Percentiles rank a stretch among this genome's conserved stretches.
These are phyloP conservation scores for Leccinum angustisporum DNA, from an alignment of 1,284 basidiomycete genomes.

Conservation along the genomic window DNA sequence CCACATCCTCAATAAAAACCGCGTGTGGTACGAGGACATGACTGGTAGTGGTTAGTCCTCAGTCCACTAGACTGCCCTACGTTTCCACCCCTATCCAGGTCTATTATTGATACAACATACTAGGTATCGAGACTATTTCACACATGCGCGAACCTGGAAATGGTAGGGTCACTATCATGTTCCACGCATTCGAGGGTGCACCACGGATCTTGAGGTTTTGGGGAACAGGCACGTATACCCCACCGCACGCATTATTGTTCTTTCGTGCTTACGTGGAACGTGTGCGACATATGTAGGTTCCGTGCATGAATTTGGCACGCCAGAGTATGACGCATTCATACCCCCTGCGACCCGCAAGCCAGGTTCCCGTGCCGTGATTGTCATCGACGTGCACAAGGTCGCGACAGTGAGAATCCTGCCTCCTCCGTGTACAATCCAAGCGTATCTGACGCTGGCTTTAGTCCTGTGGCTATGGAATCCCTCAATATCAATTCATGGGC, in stretches of 20 bases:
- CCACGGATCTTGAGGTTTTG: constrained; percentile 50
- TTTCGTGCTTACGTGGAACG: background rate
- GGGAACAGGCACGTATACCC: constrained; percentile 47
- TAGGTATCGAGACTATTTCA: constrained; percentile 59
- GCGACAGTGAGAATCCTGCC: constrained; percentile 39
- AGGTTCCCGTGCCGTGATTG: constrained; percentile 52
- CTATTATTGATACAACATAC: background rate
- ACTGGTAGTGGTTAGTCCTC: constrained; percentile 50
- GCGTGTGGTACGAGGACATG: constrained; percentile 62
- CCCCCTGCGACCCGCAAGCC: constrained; percentile 40
- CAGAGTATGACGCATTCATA: constrained; percentile 49
- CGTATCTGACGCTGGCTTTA: constrained; percentile 19
- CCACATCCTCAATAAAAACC: constrained; percentile 46
- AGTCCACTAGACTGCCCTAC: too few species aligned
- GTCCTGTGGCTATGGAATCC: constrained; percentile 54
- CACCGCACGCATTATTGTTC: background rate
- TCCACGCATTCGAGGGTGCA: constrained; percentile 53
- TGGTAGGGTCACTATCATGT: constrained; percentile 53
- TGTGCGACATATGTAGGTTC: constrained; percentile 34
- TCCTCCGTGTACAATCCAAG: too few species aligned
- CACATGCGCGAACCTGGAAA: constrained; percentile 54
- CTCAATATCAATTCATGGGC: constrained; percentile 46
- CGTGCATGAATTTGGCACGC: constrained; percentile 50
- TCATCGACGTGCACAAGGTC: constrained; percentile 50
- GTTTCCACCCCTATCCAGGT: background rate